A percentile compares a stretch with the other conserved stretches of the same genome.
phyloP scores from a whole-genome alignment of 257 asterid species.

The Lycium ferocissimum region DNA sequence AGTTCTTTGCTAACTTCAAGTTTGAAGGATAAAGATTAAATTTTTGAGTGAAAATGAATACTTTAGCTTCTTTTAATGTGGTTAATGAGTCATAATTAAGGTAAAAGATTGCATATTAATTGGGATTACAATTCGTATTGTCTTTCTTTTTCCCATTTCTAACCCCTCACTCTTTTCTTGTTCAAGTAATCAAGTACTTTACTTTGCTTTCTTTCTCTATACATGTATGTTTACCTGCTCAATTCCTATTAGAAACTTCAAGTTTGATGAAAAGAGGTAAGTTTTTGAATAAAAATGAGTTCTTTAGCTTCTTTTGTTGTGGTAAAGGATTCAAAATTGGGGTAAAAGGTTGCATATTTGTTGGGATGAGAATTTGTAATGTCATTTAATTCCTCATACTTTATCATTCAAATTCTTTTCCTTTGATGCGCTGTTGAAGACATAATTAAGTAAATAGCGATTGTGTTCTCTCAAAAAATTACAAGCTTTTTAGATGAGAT shows the following conservation, averaged over 20 bases:
- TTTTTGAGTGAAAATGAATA: not conserved
- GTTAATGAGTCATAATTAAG: not conserved
- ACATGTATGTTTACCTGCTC: not conserved
- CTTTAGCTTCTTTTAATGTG: not conserved
- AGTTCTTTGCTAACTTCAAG: not conserved
- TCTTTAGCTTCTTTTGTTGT: not conserved
- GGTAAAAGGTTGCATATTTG: not conserved
- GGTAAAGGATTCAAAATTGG: constrained; percentile 10
- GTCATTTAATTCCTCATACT: not conserved
- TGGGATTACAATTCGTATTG: not conserved
- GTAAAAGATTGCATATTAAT: not conserved
- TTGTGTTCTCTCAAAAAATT: no score
- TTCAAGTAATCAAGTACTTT: not conserved
- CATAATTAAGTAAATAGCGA: not conserved
- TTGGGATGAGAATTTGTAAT: no score
- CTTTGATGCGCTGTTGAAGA: not conserved
- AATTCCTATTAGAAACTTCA: not conserved
- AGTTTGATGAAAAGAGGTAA: not conserved
- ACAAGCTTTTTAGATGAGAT: no score
- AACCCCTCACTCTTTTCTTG: not conserved
- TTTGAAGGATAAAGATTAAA: not conserved
- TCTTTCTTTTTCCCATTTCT: constrained; percentile 26
- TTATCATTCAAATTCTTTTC: not conserved
- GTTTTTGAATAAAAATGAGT: not conserved
- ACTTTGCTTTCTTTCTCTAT: not conserved